Evolutionary conservation across 2,329 filamentous ascomycete genomes (phyloP).

Genomic region (Neopestalotiopsis sp.): DNA sequence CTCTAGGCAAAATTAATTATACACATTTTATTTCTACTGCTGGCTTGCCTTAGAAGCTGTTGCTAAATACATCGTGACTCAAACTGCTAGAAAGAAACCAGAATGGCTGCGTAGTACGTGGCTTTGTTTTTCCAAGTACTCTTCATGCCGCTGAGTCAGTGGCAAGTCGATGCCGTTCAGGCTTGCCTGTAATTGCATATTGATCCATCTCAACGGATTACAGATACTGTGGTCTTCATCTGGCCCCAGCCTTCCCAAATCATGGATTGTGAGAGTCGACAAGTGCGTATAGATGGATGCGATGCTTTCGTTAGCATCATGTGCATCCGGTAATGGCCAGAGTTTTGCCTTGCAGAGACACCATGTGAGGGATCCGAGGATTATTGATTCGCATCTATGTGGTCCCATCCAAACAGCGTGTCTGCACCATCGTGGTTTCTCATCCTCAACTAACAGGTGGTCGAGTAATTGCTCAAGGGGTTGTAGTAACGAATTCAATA

Average conservation of each 20-base stretch:
- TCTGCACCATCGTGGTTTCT: constrained; percentile 37
- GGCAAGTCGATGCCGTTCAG: no score
- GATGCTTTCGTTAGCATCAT: constrained; percentile 29
- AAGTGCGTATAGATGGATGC: constrained; percentile 18
- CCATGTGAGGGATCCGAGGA: constrained; percentile 40
- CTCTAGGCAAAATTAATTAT: neutral
- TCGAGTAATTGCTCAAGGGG: constrained; percentile 31
- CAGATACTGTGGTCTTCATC: constrained; percentile 1
- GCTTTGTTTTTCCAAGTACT: no score
- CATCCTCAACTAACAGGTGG: constrained; percentile 34
- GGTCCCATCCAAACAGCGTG: constrained; percentile 40
- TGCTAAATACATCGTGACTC: no score
- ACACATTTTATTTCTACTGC: no score
- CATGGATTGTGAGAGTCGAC: constrained; percentile 33
- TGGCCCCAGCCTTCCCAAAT: constrained; percentile 25
- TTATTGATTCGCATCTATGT: constrained; percentile 43
- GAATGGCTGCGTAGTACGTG: no score
- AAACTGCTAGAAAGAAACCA: no score
- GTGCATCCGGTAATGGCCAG: constrained; percentile 35
- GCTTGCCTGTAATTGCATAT: neutral
- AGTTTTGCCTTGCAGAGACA: constrained; percentile 37
- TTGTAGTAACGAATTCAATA: constrained; percentile 21
- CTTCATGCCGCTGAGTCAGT: no score
- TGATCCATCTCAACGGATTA: neutral
- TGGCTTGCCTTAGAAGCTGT: no score